phyloP scores from a whole-genome alignment of 352 stramenopile species.

The Globisporangium echinulatum region DNA sequence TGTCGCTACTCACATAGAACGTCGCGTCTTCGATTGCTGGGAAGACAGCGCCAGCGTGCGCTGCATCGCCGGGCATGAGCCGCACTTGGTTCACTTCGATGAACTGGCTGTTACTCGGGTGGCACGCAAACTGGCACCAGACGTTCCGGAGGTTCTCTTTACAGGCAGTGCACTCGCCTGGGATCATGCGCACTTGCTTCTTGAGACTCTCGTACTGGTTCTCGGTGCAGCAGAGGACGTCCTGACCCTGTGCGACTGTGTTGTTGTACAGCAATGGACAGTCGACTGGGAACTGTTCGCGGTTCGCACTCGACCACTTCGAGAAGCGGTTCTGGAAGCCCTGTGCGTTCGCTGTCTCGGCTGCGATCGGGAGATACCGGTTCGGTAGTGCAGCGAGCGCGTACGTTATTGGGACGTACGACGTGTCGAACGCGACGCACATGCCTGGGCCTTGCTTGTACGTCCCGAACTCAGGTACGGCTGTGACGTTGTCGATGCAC shows the following conservation, averaged over 20 bases:
- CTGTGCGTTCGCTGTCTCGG: conserved; percentile 40
- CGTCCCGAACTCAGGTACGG: conserved; percentile 36
- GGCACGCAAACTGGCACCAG: conserved; percentile 78
- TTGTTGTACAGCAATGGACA: conserved; percentile 68
- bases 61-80: conserved; percentile 42
- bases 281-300: conserved; percentile 57
- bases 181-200: conserved; percentile 51
- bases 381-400: conserved; percentile 29
- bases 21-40: conserved; percentile 61
- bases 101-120: conserved; percentile 75
- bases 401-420: conserved; percentile 40
- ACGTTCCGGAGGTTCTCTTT: conserved; percentile 73
- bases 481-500: conserved; percentile 50
- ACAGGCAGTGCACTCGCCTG: conserved; percentile 53
- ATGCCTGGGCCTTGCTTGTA: conserved; percentile 41
- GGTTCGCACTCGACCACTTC: conserved; percentile 48
- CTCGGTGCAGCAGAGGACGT: conserved; percentile 75
- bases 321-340: conserved; percentile 73
- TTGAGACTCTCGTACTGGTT: conserved; percentile 60
- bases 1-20: conserved; percentile 63
- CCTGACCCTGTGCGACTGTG: conserved; percentile 37
- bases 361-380: conserved; percentile 61
- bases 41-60: conserved; percentile 44
- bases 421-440: conserved; percentile 63
- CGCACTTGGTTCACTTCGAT: conserved; percentile 64